phyloP scores from a whole-genome alignment of 2,329 filamentous ascomycete genomes.

The Fusarium torreyae region DNA sequence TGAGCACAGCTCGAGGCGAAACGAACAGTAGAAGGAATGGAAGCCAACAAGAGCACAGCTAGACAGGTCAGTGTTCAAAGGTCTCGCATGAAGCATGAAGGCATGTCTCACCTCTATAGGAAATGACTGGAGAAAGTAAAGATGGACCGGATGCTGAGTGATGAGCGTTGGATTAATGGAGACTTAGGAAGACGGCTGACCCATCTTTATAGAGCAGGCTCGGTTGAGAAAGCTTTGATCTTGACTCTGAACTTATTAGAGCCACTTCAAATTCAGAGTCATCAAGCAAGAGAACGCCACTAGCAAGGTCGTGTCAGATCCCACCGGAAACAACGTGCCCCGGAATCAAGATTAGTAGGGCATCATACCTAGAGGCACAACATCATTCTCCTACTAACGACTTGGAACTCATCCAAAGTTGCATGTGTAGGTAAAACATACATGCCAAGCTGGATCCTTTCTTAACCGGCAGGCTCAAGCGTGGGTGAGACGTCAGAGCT shows the following conservation, averaged over 20 bases:
- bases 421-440: constrained; percentile 2
- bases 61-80: neutral
- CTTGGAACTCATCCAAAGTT: neutral
- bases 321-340: constrained; percentile 32
- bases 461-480: constrained; percentile 15
- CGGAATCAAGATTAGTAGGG: constrained; percentile 17
- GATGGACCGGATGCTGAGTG: constrained; percentile 21
- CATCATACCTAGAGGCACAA: neutral
- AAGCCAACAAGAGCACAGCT: constrained; percentile 44
- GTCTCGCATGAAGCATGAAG: neutral
- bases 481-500: constrained; percentile 23
- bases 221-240: neutral
- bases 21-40: constrained; percentile 31
- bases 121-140: constrained; percentile 41
- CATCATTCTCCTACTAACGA: neutral
- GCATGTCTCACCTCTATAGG: constrained; percentile 34
- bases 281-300: neutral
- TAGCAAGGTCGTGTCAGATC: constrained; percentile 22
- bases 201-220: constrained; percentile 25
- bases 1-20: constrained; percentile 45
- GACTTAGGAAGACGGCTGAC: neutral
- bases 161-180: constrained; percentile 1
- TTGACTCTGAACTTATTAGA: constrained; percentile 7
- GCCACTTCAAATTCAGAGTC: constrained; percentile 3
- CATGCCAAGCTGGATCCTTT: constrained; percentile 25